Conservation (phyloP, 2,329 filamentous ascomycete genomes). For the Endoconidiophora laricicola region DNA sequence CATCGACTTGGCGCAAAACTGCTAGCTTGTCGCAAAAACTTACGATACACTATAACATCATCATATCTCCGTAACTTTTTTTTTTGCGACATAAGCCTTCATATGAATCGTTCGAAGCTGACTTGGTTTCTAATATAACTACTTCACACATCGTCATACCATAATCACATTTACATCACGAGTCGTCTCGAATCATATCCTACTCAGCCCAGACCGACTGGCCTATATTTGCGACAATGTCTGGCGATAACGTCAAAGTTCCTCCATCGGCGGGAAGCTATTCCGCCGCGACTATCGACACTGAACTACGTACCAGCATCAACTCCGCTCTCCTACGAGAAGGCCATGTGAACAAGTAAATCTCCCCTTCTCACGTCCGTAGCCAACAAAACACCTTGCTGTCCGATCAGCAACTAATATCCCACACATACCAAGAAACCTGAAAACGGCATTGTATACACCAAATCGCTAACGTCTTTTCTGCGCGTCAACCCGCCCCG, state of each 20-base stretch:
- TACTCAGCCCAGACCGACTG: neutral
- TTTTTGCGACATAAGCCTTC: too few species aligned
- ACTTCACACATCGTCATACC: neutral
- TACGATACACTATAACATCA: too few species aligned
- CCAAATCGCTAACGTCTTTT: too few species aligned
- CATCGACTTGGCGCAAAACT: too few species aligned
- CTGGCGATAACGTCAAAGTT: constrained; percentile 29
- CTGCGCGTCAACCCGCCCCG: too few species aligned
- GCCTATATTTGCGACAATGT: constrained; percentile 3
- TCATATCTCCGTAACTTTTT: too few species aligned
- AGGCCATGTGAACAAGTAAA: constrained; percentile 42
- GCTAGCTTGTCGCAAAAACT: too few species aligned
- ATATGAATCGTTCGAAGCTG: too few species aligned
- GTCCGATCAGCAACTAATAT: too few species aligned
- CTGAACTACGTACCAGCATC: constrained; percentile 45
- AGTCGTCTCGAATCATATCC: neutral
- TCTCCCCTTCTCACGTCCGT: constrained; percentile 5
- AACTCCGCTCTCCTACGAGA: constrained; percentile 41
- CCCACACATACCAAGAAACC: too few species aligned
- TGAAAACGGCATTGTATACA: too few species aligned
- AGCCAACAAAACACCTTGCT: neutral
- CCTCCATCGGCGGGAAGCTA: constrained; percentile 42
- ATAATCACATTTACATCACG: neutral
- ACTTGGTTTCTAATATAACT: too few species aligned
- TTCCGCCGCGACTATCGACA: constrained; percentile 42